Evolutionary conservation across 2,329 filamentous ascomycete genomes (phyloP).

Genomic region (Pezicula radicicola): DNA sequence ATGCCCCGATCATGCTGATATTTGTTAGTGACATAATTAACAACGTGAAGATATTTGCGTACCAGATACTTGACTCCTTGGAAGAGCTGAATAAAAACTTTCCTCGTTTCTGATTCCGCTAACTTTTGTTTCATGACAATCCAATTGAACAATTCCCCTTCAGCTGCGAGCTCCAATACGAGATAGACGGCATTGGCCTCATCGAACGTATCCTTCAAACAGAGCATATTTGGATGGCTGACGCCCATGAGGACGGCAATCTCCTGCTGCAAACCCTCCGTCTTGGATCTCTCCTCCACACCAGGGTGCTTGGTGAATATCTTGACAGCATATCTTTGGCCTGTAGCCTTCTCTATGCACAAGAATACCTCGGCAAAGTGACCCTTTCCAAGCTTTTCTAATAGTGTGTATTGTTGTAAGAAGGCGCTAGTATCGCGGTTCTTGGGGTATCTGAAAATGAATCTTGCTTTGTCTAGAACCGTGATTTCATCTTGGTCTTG

Average conservation of each 20-base stretch:
- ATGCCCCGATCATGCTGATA: conserved; percentile 90
- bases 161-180: conserved; percentile 83
- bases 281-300: conserved; percentile 79
- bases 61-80: conserved; percentile 94
- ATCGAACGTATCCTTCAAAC: conserved; percentile 92
- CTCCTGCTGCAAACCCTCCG: conserved; percentile 87
- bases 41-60: conserved; percentile 31
- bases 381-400: conserved; percentile 86
- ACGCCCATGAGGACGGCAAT: conserved; percentile 97
- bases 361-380: conserved; percentile 94
- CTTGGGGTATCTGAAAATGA: conserved; percentile 87
- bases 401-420: conserved; percentile 78
- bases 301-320: conserved; percentile 84
- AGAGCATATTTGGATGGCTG: conserved; percentile 88
- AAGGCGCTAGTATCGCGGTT: conserved; percentile 74
- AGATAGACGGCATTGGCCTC: conserved; percentile 89
- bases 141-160: conserved; percentile 94
- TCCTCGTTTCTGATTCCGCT: conserved; percentile 77
- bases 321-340: conserved; percentile 86
- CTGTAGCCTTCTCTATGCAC: conserved; percentile 81
- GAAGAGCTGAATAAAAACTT: conserved; percentile 87
- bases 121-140: conserved; percentile 91
- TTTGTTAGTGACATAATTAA: conserved; percentile 24
- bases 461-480: conserved; percentile 79
- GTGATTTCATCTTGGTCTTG: conserved; percentile 89